A percentile compares a stretch with the other conserved stretches of the same genome.
Conservation (phyloP, 345 rosid genomes). For the Hibiscus trionum region DNA sequence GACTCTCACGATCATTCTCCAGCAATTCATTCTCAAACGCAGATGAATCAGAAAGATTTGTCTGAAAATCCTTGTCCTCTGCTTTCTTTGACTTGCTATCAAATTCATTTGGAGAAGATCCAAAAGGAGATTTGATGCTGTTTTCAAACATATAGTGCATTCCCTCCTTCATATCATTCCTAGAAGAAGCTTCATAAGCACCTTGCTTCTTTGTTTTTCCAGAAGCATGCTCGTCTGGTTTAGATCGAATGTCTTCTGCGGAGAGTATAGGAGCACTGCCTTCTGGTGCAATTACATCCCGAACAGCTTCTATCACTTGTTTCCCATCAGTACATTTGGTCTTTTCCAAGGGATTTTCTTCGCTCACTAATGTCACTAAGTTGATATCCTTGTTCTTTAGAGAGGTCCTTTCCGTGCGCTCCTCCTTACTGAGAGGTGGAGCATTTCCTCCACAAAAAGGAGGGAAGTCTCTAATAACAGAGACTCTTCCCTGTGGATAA, state of each 20-base stretch:
- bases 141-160: constrained; percentile 12
- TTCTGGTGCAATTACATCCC: constrained; percentile 13
- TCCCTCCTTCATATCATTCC: constrained; percentile 9
- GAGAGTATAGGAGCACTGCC: constrained; percentile 1
- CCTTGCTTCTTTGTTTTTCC: constrained; percentile 13
- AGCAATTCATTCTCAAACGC: constrained; percentile 5
- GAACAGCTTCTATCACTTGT: constrained; percentile 13
- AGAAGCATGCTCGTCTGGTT: constrained; percentile 6
- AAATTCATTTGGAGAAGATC: constrained; percentile 16
- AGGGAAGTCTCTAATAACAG: constrained; percentile 41
- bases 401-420: constrained; percentile 4
- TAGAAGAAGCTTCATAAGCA: constrained; percentile 13
- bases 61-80: constrained; percentile 4
- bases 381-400: constrained; percentile 7
- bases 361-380: constrained; percentile 7
- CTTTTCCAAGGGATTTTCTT: constrained; percentile 7
- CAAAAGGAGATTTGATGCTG: constrained; percentile 4
- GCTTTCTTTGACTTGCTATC: constrained; percentile 3
- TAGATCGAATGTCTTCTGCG: constrained; percentile 12
- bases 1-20: constrained; percentile 8
- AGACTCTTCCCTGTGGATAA: constrained; percentile 40
- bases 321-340: constrained; percentile 16
- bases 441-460: constrained; percentile 42
- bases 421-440: constrained; percentile 8
- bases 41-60: constrained; percentile 15